Evolutionary conservation across 2,329 filamentous ascomycete species (phyloP), one percentile per base, ranked within the genome.

Genomic region (Ascochyta pisi): DNA sequence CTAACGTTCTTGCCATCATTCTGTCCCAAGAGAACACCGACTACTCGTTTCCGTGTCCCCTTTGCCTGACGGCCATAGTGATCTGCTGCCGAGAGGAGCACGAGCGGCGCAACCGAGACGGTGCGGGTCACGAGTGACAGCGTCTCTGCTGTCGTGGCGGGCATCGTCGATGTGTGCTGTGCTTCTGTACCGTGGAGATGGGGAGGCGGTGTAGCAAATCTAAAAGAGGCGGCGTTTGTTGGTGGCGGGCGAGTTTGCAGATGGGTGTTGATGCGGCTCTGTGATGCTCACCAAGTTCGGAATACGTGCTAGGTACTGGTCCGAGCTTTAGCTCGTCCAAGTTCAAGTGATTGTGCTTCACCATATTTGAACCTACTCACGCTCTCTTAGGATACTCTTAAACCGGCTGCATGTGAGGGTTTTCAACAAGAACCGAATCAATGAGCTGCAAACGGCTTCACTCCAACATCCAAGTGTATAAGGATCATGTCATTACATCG

Each of bases 1-100:
- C 95, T 88, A 75, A 97, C 95, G 73, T 92, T 93, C 80, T 94
- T 94, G 71, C 95, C 93, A 78, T 96, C 91, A 69, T 98, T 98
- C 80, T 97, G 92, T 42, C 95, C 95, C 59, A 99, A 82, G 54
- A 99, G 82, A 44, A 98, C 95, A 72, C 95, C 95, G 33, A 99
- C 94, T 34, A 98, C 95, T 73, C 95, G 87, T 82, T 87, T 87
- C 76, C 89, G 89, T 68, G 91, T 92, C 74, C 91, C 93, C 78
- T 95, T 96, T 69, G 90, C 90, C 66, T 91, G 91, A 64, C 95
- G 90, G 76, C 96, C 96, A 82, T 96, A 99, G 81, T 99, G 95
- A 82, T 99, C 95, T 84, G 96, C 95, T 68, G 89, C 93, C 64
- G 94, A 98, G 73, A 99, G 91, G 68, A 99, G 91, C 72, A 99